Conservation (phyloP, 306 rosid genomes). For the Astragalus membranaceus region DNA sequence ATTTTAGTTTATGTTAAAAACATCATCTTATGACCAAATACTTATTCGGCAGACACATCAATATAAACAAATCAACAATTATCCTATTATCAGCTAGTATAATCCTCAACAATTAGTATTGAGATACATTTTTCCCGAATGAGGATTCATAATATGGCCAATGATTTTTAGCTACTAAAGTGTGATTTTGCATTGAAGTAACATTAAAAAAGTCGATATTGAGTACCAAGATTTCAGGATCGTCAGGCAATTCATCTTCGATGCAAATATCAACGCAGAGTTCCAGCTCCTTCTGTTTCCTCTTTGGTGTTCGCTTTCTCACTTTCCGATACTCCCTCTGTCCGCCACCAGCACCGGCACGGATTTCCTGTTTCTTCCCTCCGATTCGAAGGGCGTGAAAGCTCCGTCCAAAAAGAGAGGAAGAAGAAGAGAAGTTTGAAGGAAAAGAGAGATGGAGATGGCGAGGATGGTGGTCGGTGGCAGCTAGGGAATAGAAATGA, state of each 20-base stretch:
- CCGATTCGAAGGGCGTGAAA: constrained; percentile 21
- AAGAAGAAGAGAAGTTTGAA: not conserved
- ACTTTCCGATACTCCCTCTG: constrained; percentile 59
- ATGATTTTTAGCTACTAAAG: no score
- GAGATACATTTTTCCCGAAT: no score
- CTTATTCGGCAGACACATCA: not conserved
- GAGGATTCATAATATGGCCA: no score
- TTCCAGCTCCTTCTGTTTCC: constrained; percentile 50
- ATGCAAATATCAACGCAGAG: constrained; percentile 58
- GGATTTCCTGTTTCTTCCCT: not conserved
- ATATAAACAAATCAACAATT: no score
- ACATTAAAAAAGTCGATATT: not conserved
- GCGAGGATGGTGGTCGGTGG: not conserved
- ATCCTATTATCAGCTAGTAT: no score
- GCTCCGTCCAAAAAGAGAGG: constrained; percentile 24
- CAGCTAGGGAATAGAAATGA: not conserved
- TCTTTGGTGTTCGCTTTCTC: constrained; percentile 42
- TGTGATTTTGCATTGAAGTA: no score
- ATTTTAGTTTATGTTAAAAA: no score
- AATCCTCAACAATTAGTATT: no score
- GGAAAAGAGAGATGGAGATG: not conserved
- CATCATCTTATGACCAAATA: no score
- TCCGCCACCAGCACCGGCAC: not conserved
- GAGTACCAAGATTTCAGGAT: constrained; percentile 54
- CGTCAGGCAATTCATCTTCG: constrained; percentile 73